A percentile compares a stretch with the other conserved stretches of the same genome.
These are phyloP conservation scores for Discostella stelligeroides DNA, from an alignment of 108 stramenopile species.

Conservation along the genomic window DNA sequence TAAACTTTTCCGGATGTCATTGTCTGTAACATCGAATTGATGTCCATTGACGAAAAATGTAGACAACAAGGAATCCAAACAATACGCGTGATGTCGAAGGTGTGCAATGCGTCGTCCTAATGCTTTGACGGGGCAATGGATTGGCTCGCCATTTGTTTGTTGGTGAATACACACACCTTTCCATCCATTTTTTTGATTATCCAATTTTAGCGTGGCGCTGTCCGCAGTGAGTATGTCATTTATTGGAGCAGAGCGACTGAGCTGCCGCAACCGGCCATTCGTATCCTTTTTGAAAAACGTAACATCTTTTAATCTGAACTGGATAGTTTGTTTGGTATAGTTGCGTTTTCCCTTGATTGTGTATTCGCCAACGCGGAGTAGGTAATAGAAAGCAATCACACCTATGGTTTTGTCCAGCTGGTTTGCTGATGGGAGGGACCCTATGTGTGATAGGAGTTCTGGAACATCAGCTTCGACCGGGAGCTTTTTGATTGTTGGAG, in stretches of 20 bases:
- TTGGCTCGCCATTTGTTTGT: constrained; percentile 1
- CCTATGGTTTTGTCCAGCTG: background rate
- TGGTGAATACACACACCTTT: too few relatives aligned
- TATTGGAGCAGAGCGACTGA: background rate
- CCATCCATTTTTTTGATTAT: too few relatives aligned
- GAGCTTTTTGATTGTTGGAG: constrained; percentile 1
- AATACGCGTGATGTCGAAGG: background rate
- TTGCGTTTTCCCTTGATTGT: background rate
- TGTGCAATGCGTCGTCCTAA: background rate
- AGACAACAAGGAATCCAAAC: background rate
- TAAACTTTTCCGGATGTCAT: too few relatives aligned
- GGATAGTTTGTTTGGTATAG: constrained; percentile 4
- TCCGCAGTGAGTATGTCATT: background rate
- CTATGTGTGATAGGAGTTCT: background rate
- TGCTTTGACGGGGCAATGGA: background rate
- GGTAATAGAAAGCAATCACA: constrained; percentile 7
- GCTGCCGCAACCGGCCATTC: background rate
- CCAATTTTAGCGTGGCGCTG: too few relatives aligned
- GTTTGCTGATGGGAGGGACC: background rate
- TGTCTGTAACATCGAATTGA: too few relatives aligned
- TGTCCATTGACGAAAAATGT: background rate
- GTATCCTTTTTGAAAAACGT: background rate
- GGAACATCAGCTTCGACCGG: constrained; percentile 5
- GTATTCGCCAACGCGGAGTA: constrained; percentile 7
- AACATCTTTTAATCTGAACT: constrained; percentile 1